Percentiles rank a stretch among this genome's conserved stretches.
phyloP scores from a whole-genome alignment of 2,329 filamentous ascomycete genomes.

The Xylariaceae sp. region DNA sequence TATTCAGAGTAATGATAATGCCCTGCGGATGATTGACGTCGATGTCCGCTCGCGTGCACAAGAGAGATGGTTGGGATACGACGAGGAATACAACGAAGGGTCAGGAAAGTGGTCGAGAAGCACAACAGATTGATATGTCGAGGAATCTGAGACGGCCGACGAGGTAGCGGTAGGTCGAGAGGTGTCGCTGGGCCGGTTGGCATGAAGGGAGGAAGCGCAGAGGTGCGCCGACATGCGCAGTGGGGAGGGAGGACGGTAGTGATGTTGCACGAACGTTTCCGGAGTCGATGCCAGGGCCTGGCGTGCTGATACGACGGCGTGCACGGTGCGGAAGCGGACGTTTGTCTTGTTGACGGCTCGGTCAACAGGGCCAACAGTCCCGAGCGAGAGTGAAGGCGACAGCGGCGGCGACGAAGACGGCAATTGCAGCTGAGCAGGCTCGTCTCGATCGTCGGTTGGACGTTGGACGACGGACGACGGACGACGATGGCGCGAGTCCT shows the following conservation, averaged over 20 bases:
- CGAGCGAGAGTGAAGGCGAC: neutral
- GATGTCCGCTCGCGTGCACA: neutral
- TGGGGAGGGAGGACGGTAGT: conserved; percentile 5
- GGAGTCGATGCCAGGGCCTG: conserved; percentile 15
- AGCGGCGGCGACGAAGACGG: conserved; percentile 5
- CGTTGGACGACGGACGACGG: conserved; percentile 1
- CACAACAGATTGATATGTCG: neutral
- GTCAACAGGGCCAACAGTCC: neutral
- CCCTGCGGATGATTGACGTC: too few species aligned
- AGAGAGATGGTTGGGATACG: neutral
- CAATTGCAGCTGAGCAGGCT: neutral
- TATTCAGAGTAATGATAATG: too few species aligned
- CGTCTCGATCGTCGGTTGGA: neutral
- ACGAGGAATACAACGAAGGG: neutral
- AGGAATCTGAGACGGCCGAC: neutral
- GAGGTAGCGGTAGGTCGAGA: neutral
- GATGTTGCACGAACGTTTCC: conserved; percentile 12
- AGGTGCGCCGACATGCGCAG: conserved; percentile 18
- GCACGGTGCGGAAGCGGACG: too few species aligned
- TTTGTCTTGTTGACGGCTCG: neutral
- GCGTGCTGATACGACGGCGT: neutral
- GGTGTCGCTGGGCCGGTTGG: conserved; percentile 2
- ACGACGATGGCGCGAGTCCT: conserved; percentile 1
- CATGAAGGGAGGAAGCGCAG: conserved; percentile 8
- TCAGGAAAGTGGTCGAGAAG: neutral